Percentiles rank a stretch among this genome's conserved stretches.
Conservation (phyloP, 306 rosid species). For the Heteromeles arbutifolia region DNA sequence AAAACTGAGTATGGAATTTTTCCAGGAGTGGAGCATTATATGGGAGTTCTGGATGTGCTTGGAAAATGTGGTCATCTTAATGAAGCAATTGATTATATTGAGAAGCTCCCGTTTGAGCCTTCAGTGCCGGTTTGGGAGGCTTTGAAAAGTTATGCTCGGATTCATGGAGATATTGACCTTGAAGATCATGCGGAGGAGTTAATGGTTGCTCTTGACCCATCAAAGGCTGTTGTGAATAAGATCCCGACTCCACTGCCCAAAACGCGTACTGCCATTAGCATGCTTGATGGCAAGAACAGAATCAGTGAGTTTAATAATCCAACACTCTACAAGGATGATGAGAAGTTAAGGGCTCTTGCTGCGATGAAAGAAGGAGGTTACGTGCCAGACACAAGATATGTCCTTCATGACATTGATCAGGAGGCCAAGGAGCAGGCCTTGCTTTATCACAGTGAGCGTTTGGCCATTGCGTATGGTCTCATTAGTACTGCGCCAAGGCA, state of each 20-base stretch:
- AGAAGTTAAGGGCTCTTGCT: constrained; percentile 56
- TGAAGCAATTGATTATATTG: constrained; percentile 65
- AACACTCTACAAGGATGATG: constrained; percentile 74
- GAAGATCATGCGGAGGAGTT: constrained; percentile 71
- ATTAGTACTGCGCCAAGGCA: constrained; percentile 80
- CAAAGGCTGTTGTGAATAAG: constrained; percentile 48
- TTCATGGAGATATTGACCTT: constrained; percentile 78
- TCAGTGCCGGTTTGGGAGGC: constrained; percentile 55
- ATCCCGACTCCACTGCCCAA: constrained; percentile 69
- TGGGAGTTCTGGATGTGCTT: constrained; percentile 73
- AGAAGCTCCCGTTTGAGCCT: constrained; percentile 54
- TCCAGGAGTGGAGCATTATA: constrained; percentile 52
- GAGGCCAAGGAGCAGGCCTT: constrained; percentile 93
- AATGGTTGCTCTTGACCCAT: constrained; percentile 56
- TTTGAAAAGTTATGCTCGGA: constrained; percentile 53
- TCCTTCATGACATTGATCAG: constrained; percentile 87
- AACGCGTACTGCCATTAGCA: constrained; percentile 54
- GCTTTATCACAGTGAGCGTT: constrained; percentile 75
- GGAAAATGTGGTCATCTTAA: constrained; percentile 70
- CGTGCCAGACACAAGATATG: constrained; percentile 81
- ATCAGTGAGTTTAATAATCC: constrained; percentile 61
- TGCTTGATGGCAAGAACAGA: constrained; percentile 74
- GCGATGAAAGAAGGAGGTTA: constrained; percentile 61
- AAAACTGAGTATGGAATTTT: constrained; percentile 52
- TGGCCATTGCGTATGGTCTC: constrained; percentile 84